phyloP scores from a whole-genome alignment of 2,329 filamentous ascomycete genomes.

The Ilyonectria mors-panacis region DNA sequence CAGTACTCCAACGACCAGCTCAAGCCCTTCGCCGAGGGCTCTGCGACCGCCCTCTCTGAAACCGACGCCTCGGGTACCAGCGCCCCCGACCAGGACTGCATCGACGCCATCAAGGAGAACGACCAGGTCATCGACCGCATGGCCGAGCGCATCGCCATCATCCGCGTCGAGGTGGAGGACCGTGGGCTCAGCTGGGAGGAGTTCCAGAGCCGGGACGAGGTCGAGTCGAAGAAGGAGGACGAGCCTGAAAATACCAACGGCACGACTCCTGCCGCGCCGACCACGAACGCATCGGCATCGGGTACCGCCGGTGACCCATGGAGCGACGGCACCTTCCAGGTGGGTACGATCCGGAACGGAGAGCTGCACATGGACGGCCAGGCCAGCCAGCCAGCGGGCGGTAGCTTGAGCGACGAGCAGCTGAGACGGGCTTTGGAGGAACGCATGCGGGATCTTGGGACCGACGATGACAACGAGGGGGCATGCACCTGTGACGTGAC shows the following conservation, averaged over 20 bases:
- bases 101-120: conserved; percentile 82
- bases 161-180: conserved; percentile 75
- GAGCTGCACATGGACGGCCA: conserved; percentile 61
- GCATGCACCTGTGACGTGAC: conserved; percentile 70
- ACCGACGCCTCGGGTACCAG: conserved; percentile 23
- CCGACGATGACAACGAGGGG: conserved; percentile 65
- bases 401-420: conserved; percentile 71
- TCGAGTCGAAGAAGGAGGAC: conserved; percentile 51
- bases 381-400: conserved; percentile 53
- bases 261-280: conserved; percentile 7
- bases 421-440: conserved; percentile 69
- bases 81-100: conserved; percentile 76
- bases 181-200: conserved; percentile 71
- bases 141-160: conserved; percentile 74
- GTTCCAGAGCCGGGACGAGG: conserved; percentile 65
- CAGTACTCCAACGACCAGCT: conserved; percentile 82
- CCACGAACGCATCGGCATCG: conserved; percentile 25
- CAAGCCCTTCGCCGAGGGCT: conserved; percentile 74
- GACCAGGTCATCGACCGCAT: conserved; percentile 77
- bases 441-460: conserved; percentile 63
- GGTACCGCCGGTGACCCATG: conserved; percentile 61
- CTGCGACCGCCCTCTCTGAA: conserved; percentile 50
- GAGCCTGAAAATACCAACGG: conserved; percentile 24
- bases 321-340: conserved; percentile 76
- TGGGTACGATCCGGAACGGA: conserved; percentile 68